Conservation (phyloP, 768 basidiomycete species). For the Boletus barrowsii region DNA sequence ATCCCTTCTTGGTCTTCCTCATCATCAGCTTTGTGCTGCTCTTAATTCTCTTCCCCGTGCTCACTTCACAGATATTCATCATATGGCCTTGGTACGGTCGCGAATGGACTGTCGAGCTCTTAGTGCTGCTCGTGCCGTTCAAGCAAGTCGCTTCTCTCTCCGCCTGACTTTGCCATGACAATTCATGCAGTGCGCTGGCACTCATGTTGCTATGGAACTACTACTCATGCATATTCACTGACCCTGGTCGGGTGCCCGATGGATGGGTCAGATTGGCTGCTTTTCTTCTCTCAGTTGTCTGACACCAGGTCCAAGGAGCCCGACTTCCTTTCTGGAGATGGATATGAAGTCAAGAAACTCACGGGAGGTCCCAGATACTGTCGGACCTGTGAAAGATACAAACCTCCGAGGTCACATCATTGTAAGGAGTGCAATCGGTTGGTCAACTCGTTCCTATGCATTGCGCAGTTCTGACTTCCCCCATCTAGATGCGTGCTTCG, state of each 20-base stretch:
- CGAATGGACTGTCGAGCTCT: slow-evolving; percentile 66
- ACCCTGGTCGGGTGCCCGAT: slow-evolving; percentile 81
- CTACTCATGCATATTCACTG: slow-evolving; percentile 72
- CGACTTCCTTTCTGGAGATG: slow-evolving; percentile 59
- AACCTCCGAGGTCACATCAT: slow-evolving; percentile 89
- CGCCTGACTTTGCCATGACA: slow-evolving; percentile 8
- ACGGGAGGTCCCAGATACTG: slow-evolving; percentile 85
- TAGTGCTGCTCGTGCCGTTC: slow-evolving; percentile 82
- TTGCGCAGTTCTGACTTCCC: slow-evolving; percentile 1
- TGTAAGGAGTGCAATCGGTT: slow-evolving; percentile 85
- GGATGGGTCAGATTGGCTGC: slow-evolving; percentile 57
- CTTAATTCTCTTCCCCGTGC: slow-evolving; percentile 84
- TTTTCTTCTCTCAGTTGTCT: neutral
- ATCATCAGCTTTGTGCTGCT: slow-evolving; percentile 66
- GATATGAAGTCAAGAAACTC: slow-evolving; percentile 86
- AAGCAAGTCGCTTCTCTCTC: slow-evolving; percentile 55
- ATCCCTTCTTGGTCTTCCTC: slow-evolving; percentile 53
- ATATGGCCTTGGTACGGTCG: slow-evolving; percentile 92
- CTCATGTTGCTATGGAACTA: slow-evolving; percentile 87
- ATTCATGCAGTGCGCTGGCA: slow-evolving; percentile 58
- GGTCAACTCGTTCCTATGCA: slow-evolving; percentile 22
- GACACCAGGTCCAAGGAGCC: slow-evolving; percentile 49
- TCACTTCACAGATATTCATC: slow-evolving; percentile 85
- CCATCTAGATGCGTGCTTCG: slow-evolving; percentile 71
- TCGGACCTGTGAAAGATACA: slow-evolving; percentile 79